phyloP scores from a whole-genome alignment of 2,329 filamentous ascomycete species.

The Colletotrichum sp. region DNA sequence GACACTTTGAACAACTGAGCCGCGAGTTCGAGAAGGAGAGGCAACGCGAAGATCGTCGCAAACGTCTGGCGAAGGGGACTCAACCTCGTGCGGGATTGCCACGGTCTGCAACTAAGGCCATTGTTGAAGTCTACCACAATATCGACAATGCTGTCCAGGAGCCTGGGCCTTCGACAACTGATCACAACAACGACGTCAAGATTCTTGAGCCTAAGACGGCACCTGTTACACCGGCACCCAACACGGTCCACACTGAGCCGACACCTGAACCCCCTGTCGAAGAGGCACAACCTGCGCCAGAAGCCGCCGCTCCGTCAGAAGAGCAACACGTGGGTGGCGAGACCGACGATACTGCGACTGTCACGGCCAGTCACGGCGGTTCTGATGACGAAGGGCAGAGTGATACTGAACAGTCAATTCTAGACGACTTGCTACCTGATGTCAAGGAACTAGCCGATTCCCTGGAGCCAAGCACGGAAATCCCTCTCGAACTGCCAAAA shows the following conservation, averaged over 20 bases:
- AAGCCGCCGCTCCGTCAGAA: constrained; percentile 1
- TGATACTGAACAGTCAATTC: constrained; percentile 72
- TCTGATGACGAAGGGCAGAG: constrained; percentile 74
- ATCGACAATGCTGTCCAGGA: constrained; percentile 93
- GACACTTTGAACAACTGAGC: constrained; percentile 95
- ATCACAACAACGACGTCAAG: constrained; percentile 18
- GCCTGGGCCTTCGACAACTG: constrained; percentile 68
- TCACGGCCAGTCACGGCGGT: constrained; percentile 62
- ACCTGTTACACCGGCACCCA: constrained; percentile 2
- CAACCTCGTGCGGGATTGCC: constrained; percentile 81
- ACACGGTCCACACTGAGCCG: constrained; percentile 18
- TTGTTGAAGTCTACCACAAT: constrained; percentile 94
- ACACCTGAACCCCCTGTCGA: constrained; percentile 18
- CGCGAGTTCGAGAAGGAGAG: constrained; percentile 96
- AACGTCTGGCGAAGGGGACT: constrained; percentile 75
- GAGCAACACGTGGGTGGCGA: constrained; percentile 29
- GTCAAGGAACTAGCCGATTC: constrained; percentile 67
- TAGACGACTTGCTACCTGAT: constrained; percentile 71
- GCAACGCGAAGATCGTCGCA: constrained; percentile 76
- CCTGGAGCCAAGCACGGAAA: constrained; percentile 64
- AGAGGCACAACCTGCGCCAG: background rate
- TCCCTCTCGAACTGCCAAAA: constrained; percentile 79
- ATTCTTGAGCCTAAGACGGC: constrained; percentile 14
- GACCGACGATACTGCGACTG: constrained; percentile 37
- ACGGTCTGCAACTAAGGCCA: constrained; percentile 90